Evolutionary conservation across 139 green algal species (phyloP), one percentile per base, ranked within the genome.

Genomic region (Astrephomene gubernaculifera): DNA sequence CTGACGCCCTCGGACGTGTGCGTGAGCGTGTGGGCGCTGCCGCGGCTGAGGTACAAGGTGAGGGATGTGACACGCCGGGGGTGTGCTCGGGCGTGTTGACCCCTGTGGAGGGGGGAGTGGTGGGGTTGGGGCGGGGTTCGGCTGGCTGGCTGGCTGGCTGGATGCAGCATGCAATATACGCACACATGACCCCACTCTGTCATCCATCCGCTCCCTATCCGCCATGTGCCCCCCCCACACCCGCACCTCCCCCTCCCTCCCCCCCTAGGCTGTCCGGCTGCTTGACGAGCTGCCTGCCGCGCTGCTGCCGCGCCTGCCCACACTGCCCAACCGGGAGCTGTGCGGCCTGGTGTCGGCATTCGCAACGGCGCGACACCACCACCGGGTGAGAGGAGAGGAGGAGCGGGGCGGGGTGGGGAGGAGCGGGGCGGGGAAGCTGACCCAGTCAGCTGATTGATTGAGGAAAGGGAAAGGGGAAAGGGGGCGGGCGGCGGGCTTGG

Each of bases 251-350:
- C 33, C 9, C 64, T 1, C 64, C 6, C 64, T 73, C 38, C 21
- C 69, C 1, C 5, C 39, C 29, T 45, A 86, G 79, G 57, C 82
- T 0, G 87, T 79, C 4, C 67, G 43, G 31, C 71, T 89, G 52
- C 71, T 91, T 49, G 87, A 91, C 60, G 87, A 79, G 78, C 60
- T 89, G 49, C 87, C 87, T 2, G 49, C 63, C 7, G 57, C 39
- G 27, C 5, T 91, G 24, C 69, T 44, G 0, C 39, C 61, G 3
- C 61, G 78, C 60, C 82, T 90, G 45, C 82, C 14, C 45, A 64
- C 31, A 5, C 88, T 72, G 75, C 45, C 17, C 35, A 73, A 67
- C 41, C 7, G 35, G 6, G 87, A 90, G 57, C 67, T 90, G 54
- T 79, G 68, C 60, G 76, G 60, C 49, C 38, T 90, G 33, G 54